Evolutionary conservation across 345 rosid species (phyloP).

Genomic region (Pelargonium nanum): DNA sequence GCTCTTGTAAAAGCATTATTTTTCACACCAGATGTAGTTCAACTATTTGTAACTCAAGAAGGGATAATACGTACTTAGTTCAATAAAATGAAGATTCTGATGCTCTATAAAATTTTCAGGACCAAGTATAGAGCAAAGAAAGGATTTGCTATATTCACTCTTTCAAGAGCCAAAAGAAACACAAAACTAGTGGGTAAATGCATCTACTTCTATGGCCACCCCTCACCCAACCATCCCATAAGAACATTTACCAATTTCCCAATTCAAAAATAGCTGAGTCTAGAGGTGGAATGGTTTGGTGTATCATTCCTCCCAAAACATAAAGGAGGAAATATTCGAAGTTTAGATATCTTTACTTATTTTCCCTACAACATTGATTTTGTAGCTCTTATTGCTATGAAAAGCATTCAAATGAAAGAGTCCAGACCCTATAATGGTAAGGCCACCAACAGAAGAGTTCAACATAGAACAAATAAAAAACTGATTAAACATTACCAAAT

Average conservation of each 20-base stretch:
- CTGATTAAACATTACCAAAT: too few species aligned
- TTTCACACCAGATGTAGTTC: not conserved
- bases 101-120: not conserved
- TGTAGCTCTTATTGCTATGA: not conserved
- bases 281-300: not conserved
- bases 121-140: not conserved
- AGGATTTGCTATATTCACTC: not conserved
- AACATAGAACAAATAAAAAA: not conserved
- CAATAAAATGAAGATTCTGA: too few species aligned
- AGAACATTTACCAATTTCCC: not conserved
- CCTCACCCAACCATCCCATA: not conserved
- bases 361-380: not conserved
- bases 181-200: not conserved
- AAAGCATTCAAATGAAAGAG: not conserved
- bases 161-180: not conserved
- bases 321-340: not conserved
- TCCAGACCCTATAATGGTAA: not conserved
- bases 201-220: not conserved
- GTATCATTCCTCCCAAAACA: not conserved
- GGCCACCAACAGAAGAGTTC: not conserved
- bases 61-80: too few species aligned
- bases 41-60: not conserved
- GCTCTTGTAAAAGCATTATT: too few species aligned
- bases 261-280: not conserved
- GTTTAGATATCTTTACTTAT: not conserved